phyloP scores from a whole-genome alignment of 208 protist species.

The Acanthamoeba sp. region DNA sequence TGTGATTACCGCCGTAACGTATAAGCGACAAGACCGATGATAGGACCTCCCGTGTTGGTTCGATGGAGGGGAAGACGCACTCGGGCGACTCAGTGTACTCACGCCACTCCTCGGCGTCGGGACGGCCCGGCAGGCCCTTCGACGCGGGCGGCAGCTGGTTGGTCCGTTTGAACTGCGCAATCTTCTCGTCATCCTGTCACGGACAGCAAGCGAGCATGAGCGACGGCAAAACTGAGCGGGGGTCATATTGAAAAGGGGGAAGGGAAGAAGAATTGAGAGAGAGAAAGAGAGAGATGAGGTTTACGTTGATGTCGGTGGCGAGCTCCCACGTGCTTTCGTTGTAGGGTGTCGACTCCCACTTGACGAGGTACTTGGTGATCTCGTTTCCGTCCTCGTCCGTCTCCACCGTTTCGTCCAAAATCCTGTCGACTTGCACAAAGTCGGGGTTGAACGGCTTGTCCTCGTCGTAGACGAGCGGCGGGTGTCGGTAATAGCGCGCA shows the following conservation, averaged over 20 bases:
- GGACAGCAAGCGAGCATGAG: background rate
- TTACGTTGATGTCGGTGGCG: constrained; percentile 79
- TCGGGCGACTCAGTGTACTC: background rate
- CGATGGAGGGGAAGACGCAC: background rate
- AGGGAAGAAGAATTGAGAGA: background rate
- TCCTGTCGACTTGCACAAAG: constrained; percentile 58
- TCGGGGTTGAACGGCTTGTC: constrained; percentile 77
- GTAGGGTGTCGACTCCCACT: constrained; percentile 87
- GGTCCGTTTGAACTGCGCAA: constrained; percentile 50
- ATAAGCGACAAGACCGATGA: too few species aligned
- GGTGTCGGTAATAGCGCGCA: constrained; percentile 62
- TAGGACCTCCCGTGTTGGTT: too few species aligned
- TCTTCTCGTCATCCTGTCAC: constrained; percentile 71
- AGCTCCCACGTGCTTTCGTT: constrained; percentile 88
- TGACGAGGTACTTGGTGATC: constrained; percentile 86
- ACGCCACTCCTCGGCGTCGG: background rate
- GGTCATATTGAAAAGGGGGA: background rate
- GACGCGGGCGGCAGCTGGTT: constrained; percentile 41
- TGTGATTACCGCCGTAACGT: too few species aligned
- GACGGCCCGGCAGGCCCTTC: background rate
- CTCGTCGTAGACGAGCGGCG: constrained; percentile 35
- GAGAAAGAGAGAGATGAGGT: background rate
- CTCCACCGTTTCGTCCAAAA: constrained; percentile 7
- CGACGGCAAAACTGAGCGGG: too few species aligned
- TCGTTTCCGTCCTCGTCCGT: background rate